Percentiles rank a stretch among this genome's conserved stretches.
Conservation (phyloP, 768 basidiomycete species). For the Phaeolepiota aurea region DNA sequence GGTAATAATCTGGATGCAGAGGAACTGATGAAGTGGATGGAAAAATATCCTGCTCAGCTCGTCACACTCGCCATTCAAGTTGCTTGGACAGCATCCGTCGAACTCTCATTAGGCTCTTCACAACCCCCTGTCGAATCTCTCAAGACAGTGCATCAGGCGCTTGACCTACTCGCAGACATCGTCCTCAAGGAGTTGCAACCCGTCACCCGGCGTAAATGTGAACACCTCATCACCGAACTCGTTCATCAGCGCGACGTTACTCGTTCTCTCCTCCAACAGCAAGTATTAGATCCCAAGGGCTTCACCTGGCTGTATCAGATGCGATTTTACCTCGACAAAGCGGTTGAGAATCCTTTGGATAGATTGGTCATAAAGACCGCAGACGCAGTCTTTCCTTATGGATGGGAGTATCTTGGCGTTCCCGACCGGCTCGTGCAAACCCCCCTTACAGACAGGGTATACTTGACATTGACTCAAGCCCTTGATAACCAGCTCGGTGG, state of each 20-base stretch:
- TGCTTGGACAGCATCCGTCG: slow-evolving; percentile 86
- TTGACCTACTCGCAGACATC: slow-evolving; percentile 95
- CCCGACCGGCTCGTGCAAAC: slow-evolving; percentile 97
- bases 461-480: slow-evolving; percentile 93
- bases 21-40: slow-evolving; percentile 83
- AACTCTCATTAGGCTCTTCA: slow-evolving; percentile 51
- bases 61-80: slow-evolving; percentile 95
- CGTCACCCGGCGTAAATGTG: slow-evolving; percentile 95
- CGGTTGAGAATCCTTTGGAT: slow-evolving; percentile 68
- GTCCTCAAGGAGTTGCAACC: slow-evolving; percentile 84
- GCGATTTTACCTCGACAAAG: slow-evolving; percentile 88
- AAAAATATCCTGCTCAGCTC: slow-evolving; percentile 90
- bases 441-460: slow-evolving; percentile 93
- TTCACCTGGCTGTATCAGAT: slow-evolving; percentile 98
- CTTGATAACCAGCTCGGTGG: slow-evolving; percentile 93
- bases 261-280: slow-evolving; percentile 64
- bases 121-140: slow-evolving; percentile 57
- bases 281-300: slow-evolving; percentile 52
- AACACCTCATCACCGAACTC: slow-evolving; percentile 96
- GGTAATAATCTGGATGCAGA: slow-evolving; percentile 51
- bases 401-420: slow-evolving; percentile 98
- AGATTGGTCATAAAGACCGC: slow-evolving; percentile 78
- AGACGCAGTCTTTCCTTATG: slow-evolving; percentile 90
- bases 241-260: slow-evolving; percentile 97
- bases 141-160: slow-evolving; percentile 66